phyloP scores from a whole-genome alignment of 352 stramenopile species.

The Pythium rhizo-oryzae region DNA sequence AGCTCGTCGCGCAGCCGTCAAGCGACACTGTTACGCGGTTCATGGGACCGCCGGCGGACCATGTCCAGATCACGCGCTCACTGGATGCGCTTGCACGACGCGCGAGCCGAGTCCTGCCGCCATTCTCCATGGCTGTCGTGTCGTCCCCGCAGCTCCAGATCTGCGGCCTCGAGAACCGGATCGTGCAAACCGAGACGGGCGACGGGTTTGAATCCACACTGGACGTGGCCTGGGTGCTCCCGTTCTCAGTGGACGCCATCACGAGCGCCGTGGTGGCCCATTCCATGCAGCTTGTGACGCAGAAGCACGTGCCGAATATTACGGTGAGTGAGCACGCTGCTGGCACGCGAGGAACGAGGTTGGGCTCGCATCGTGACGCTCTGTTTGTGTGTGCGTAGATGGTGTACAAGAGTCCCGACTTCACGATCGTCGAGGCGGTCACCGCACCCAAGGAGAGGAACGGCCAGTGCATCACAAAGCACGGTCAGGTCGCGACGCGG shows the following conservation, averaged over 20 bases:
- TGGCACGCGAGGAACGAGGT: too few relatives aligned
- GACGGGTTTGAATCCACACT: not conserved
- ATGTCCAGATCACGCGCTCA: not conserved
- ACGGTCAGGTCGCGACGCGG: not conserved
- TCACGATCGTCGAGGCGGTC: not conserved
- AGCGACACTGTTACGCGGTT: not conserved
- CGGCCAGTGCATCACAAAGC: not conserved
- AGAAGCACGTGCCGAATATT: not conserved
- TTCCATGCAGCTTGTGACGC: not conserved
- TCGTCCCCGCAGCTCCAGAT: not conserved
- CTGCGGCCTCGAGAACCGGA: not conserved
- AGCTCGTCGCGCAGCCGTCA: not conserved
- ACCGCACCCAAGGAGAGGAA: not conserved
- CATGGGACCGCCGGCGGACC: not conserved
- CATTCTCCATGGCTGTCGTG: not conserved
- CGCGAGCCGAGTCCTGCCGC: not conserved
- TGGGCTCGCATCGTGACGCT: not conserved
- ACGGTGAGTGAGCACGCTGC: not conserved
- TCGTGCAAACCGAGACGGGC: not conserved
- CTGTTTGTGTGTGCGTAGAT: not conserved
- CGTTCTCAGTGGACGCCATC: not conserved
- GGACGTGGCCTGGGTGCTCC: slow-evolving; percentile 2
- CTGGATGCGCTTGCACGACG: not conserved
- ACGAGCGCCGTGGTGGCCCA: not conserved
- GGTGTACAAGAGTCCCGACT: not conserved